Percentiles rank a stretch among this genome's conserved stretches.
phyloP scores from a whole-genome alignment of 148 eudicot species.

The Bassia scoparia region DNA sequence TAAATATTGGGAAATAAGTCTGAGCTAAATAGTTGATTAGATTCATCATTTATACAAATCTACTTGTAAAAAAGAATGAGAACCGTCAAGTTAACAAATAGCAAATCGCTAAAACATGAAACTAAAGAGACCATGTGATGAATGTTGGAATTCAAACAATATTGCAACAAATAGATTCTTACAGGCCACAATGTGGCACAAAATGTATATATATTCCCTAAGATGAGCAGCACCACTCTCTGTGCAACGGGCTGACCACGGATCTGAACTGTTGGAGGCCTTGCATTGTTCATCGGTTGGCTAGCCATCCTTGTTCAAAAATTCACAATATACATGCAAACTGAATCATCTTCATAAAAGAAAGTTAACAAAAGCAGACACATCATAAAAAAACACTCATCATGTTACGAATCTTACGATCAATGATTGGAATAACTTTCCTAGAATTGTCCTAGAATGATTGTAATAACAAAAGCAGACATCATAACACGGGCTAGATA shows the following conservation, averaged over 20 bases:
- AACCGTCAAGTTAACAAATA: constrained; percentile 24
- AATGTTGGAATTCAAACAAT: constrained; percentile 20
- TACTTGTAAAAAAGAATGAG: constrained; percentile 29
- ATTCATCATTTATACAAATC: constrained; percentile 35
- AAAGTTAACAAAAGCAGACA: no score
- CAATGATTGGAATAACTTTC: no score
- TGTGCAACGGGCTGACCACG: constrained; percentile 65
- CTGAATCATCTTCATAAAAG: background rate
- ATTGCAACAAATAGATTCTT: constrained; percentile 23
- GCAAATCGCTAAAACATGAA: constrained; percentile 19
- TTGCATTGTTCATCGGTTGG: constrained; percentile 52
- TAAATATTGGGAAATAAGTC: background rate
- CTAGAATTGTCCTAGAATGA: no score
- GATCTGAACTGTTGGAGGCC: constrained; percentile 63
- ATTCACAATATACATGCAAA: background rate
- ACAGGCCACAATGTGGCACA: constrained; percentile 30
- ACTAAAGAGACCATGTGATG: constrained; percentile 13
- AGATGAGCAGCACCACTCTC: constrained; percentile 60
- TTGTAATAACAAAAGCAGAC: no score
- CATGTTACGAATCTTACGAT: no score
- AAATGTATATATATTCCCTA: constrained; percentile 18
- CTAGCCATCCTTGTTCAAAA: constrained; percentile 51
- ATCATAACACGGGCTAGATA: no score
- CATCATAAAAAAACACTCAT: no score
- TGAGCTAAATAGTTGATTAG: constrained; percentile 19